These are phyloP conservation scores for Hirsutella minnesotensis DNA, from an alignment of 2,329 filamentous ascomycete species.

Conservation along the genomic window DNA sequence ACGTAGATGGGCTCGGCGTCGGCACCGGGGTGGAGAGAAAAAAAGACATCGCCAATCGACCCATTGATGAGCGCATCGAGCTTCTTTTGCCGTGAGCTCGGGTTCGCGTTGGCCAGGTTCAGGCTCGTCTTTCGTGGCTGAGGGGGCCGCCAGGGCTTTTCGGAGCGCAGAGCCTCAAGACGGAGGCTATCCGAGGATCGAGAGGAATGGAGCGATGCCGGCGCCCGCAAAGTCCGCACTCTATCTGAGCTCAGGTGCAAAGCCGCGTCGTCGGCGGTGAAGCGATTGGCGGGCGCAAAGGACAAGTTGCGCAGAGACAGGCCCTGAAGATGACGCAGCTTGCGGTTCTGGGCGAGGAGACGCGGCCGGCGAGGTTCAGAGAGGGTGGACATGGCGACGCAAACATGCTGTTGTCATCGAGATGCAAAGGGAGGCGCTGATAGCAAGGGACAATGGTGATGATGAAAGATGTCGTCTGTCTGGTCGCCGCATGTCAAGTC, in stretches of 20 bases:
- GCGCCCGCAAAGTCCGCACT: slow-evolving; percentile 21
- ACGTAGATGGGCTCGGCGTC: slow-evolving; percentile 72
- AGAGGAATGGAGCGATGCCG: slow-evolving; percentile 39
- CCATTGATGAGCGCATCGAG: slow-evolving; percentile 61
- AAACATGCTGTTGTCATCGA: slow-evolving; percentile 5
- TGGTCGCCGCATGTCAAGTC: neutral
- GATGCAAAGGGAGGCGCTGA: neutral
- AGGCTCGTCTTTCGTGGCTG: slow-evolving; percentile 35
- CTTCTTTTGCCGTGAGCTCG: slow-evolving; percentile 53
- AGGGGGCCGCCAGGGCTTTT: slow-evolving; percentile 6
- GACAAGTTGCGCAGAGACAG: slow-evolving; percentile 79
- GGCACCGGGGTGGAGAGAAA: slow-evolving; percentile 62
- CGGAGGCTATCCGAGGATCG: slow-evolving; percentile 25
- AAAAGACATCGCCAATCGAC: slow-evolving; percentile 77
- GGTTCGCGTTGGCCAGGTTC: slow-evolving; percentile 32
- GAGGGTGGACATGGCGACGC: slow-evolving; percentile 20
- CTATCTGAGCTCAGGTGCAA: slow-evolving; percentile 61
- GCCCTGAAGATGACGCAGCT: slow-evolving; percentile 75
- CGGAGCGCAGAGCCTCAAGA: neutral
- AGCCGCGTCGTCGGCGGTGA: slow-evolving; percentile 70
- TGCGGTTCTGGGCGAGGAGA: slow-evolving; percentile 65
- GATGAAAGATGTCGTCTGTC: neutral
- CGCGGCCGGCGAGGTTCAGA: slow-evolving; percentile 32
- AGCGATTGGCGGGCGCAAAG: slow-evolving; percentile 44
- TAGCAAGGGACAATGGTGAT: neutral